These are phyloP conservation scores for Coemansia sp. DNA, from an alignment of 192 early-diverging fungal genomes.

Conservation along the genomic window DNA sequence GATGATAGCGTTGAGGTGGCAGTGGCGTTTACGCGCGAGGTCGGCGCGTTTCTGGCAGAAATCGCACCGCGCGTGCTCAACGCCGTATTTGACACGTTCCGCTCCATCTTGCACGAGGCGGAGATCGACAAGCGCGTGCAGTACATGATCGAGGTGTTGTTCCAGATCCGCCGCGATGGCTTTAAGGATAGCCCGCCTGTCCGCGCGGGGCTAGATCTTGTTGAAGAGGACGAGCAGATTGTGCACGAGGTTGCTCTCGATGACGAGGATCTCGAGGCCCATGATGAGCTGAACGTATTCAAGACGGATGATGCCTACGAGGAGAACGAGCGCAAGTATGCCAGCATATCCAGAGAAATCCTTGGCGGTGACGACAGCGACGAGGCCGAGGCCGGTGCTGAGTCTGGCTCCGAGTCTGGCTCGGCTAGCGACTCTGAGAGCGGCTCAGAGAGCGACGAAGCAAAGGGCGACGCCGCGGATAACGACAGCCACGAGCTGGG, in stretches of 20 bases:
- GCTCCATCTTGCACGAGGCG: slow-evolving; percentile 91
- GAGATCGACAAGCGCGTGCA: slow-evolving; percentile 93
- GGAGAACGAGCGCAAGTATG: slow-evolving; percentile 85
- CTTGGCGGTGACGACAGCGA: slow-evolving; percentile 67
- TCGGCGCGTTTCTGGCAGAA: slow-evolving; percentile 82
- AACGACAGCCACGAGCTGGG: slow-evolving; percentile 30
- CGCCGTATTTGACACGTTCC: slow-evolving; percentile 90
- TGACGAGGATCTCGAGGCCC: slow-evolving; percentile 79
- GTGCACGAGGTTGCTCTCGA: slow-evolving; percentile 84
- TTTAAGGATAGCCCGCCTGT: slow-evolving; percentile 89
- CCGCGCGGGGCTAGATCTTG: slow-evolving; percentile 80
- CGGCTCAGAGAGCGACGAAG: slow-evolving; percentile 21
- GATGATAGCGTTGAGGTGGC: slow-evolving; percentile 97
- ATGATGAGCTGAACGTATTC: slow-evolving; percentile 88
- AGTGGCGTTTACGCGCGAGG: slow-evolving; percentile 90
- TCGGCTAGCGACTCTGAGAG: slow-evolving; percentile 57
- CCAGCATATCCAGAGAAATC: slow-evolving; percentile 79
- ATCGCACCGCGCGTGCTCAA: slow-evolving; percentile 76
- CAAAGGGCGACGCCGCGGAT: slow-evolving; percentile 45
- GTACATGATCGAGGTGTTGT: slow-evolving; percentile 96
- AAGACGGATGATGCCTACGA: slow-evolving; percentile 77
- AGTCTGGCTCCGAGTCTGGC: slow-evolving; percentile 31
- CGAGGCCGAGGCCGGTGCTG: slow-evolving; percentile 41
- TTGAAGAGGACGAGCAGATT: slow-evolving; percentile 96
- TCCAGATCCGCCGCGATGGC: slow-evolving; percentile 92